Evolutionary conservation across 208 protist species (phyloP).

Genomic region (Crithidia bombi): DNA sequence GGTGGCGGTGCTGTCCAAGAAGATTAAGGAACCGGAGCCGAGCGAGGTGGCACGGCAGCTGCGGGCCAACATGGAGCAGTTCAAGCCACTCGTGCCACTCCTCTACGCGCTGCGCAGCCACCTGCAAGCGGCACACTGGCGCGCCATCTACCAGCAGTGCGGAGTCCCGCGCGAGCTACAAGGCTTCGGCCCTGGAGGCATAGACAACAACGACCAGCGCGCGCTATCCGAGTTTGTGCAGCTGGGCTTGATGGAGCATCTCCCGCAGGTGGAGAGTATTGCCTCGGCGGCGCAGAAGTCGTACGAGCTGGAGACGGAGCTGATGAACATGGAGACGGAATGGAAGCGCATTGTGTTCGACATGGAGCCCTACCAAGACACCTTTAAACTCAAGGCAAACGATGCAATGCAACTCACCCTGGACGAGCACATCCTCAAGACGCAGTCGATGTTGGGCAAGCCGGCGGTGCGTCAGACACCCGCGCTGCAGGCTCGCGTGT

Average conservation of each 20-base stretch:
- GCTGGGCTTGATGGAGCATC: slow-evolving; percentile 84
- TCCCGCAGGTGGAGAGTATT: slow-evolving; percentile 87
- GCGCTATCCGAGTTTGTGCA: slow-evolving; percentile 86
- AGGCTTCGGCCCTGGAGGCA: slow-evolving; percentile 75
- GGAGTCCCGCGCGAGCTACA: slow-evolving; percentile 89
- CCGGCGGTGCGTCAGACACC: slow-evolving; percentile 90
- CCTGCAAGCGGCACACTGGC: slow-evolving; percentile 94
- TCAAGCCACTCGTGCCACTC: slow-evolving; percentile 93
- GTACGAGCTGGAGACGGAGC: slow-evolving; percentile 91
- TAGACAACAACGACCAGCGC: slow-evolving; percentile 84
- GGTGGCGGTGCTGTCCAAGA: slow-evolving; percentile 78
- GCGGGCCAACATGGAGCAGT: slow-evolving; percentile 91
- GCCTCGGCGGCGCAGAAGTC: slow-evolving; percentile 89
- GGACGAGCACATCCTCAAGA: slow-evolving; percentile 97
- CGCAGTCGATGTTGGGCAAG: slow-evolving; percentile 96
- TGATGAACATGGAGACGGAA: slow-evolving; percentile 93
- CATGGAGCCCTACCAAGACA: slow-evolving; percentile 93
- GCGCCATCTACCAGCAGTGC: slow-evolving; percentile 85
- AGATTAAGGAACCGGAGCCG: slow-evolving; percentile 89
- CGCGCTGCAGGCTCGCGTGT: slow-evolving; percentile 88
- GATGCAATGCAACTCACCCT: slow-evolving; percentile 94
- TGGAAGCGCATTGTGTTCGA: slow-evolving; percentile 95
- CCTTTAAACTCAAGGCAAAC: slow-evolving; percentile 93
- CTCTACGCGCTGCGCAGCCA: slow-evolving; percentile 94
- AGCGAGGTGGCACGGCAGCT: slow-evolving; percentile 76